phyloP scores from a whole-genome alignment of 352 stramenopile species.

The Phytophthora europaea region DNA sequence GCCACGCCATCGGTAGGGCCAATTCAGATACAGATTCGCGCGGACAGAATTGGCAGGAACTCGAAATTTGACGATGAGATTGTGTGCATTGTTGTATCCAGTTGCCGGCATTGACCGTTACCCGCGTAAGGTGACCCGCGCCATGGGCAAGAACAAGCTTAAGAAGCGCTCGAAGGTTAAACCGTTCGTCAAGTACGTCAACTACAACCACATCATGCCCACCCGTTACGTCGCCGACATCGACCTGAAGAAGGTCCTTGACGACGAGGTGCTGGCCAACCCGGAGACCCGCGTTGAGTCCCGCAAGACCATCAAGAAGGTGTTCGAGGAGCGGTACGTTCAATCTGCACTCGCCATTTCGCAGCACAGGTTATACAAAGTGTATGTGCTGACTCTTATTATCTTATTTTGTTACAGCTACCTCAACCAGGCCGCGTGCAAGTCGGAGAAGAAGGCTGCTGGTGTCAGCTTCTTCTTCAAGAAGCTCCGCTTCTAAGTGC shows the following conservation, averaged over 20 bases:
- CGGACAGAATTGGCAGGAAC: not conserved
- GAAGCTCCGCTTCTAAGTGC: conserved; percentile 99
- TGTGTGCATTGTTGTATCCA: conserved; percentile 30
- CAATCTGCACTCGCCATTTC: not conserved
- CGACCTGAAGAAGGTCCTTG: conserved; percentile 99
- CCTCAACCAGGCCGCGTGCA: conserved; percentile 96
- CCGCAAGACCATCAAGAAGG: conserved; percentile 99
- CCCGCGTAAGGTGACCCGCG: conserved; percentile 97
- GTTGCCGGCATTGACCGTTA: conserved; percentile 97
- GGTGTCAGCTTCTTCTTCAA: conserved; percentile 99
- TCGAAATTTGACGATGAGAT: not conserved
- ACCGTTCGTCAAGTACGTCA: conserved; percentile 99
- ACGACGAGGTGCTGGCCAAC: conserved; percentile 90
- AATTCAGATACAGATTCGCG: not conserved
- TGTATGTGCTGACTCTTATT: conserved; percentile 24
- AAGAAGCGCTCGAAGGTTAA: conserved; percentile 98
- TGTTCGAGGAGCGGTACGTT: conserved; percentile 98
- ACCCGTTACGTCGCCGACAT: conserved; percentile 99
- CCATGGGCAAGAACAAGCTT: conserved; percentile 98
- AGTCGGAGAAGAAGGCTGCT: conserved; percentile 98
- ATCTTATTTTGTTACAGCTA: conserved; percentile 51
- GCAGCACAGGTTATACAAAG: not conserved
- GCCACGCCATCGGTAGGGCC: conserved; percentile 93
- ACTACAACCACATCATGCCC: conserved; percentile 99
- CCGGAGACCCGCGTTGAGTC: conserved; percentile 91